A percentile compares a stretch with the other conserved stretches of the same genome.
Conservation (phyloP, 495 filamentous ascomycete genomes). For the Penicillium angulare region DNA sequence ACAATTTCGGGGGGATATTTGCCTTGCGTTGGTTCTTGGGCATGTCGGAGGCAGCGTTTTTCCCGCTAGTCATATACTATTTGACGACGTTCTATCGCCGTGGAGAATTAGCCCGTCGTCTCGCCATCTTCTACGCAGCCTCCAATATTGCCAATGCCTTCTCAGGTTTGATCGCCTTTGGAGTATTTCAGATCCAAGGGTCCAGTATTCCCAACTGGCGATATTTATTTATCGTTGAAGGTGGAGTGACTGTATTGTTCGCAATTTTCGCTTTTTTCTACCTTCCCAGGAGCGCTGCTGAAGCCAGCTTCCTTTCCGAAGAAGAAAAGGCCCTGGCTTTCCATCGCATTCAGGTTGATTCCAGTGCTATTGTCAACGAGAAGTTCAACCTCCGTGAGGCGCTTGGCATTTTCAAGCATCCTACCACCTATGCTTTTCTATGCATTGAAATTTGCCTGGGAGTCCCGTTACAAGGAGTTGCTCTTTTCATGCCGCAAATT, state of each 20-base stretch:
- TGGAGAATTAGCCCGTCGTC: constrained; percentile 69
- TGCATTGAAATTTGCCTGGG: constrained; percentile 70
- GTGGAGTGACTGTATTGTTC: constrained; percentile 60
- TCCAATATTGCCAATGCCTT: constrained; percentile 70
- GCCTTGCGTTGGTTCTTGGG: constrained; percentile 54
- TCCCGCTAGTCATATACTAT: constrained; percentile 61
- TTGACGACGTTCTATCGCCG: constrained; percentile 66
- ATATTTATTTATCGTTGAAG: constrained; percentile 76
- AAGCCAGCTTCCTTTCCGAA: constrained; percentile 58
- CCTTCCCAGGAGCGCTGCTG: constrained; percentile 59
- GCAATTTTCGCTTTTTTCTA: constrained; percentile 64
- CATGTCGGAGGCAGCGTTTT: constrained; percentile 69
- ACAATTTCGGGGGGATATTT: constrained; percentile 63
- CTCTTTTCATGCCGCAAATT: constrained; percentile 70
- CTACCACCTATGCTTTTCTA: constrained; percentile 59
- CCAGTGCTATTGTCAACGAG: constrained; percentile 66
- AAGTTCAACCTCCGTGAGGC: constrained; percentile 63
- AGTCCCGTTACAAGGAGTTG: constrained; percentile 66
- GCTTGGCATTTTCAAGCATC: constrained; percentile 57
- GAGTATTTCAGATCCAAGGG: constrained; percentile 68
- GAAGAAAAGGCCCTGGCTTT: constrained; percentile 66
- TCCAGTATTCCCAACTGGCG: constrained; percentile 55
- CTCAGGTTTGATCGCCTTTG: constrained; percentile 67
- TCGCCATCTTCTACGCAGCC: constrained; percentile 75
- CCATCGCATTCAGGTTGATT: constrained; percentile 68